Conservation (phyloP, 352 stramenopile species). For the Peronosclerospora sorghi region DNA sequence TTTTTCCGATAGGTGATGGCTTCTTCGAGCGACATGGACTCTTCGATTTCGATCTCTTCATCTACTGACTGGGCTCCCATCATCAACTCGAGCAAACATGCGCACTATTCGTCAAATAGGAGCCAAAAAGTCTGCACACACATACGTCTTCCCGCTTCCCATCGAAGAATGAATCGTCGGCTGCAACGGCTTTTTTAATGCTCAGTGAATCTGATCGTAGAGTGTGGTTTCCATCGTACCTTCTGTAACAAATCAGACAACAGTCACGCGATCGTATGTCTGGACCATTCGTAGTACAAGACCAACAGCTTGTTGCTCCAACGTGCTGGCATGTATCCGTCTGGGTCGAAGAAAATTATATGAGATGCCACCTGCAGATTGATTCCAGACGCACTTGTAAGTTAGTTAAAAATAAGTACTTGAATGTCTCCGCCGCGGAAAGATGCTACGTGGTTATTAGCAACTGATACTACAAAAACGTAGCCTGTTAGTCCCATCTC, state of each 20-base stretch:
- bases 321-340: conserved; percentile 54
- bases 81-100: conserved; percentile 24
- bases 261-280: conserved; percentile 47
- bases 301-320: conserved; percentile 78
- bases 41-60: conserved; percentile 64
- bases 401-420: conserved; percentile 68
- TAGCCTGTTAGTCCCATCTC: no score
- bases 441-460: conserved; percentile 42
- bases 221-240: conserved; percentile 61
- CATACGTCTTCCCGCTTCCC: conserved; percentile 47
- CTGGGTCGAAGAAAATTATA: conserved; percentile 71
- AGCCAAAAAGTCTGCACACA: conserved; percentile 41
- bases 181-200: conserved; percentile 28
- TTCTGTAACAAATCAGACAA: conserved; percentile 66
- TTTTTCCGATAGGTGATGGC: conserved; percentile 51
- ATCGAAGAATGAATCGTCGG: conserved; percentile 62
- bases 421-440: conserved; percentile 55
- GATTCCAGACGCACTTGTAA: conserved; percentile 74
- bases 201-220: conserved; percentile 64
- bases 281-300: conserved; percentile 81
- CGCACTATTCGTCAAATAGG: conserved; percentile 47
- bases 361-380: conserved; percentile 79
- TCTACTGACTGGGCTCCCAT: conserved; percentile 19
- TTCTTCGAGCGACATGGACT: no score
- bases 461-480: no score